Percentiles rank a stretch among this genome's conserved stretches.
phyloP scores from a whole-genome alignment of 805 yeast genomes.

The Ogataea populi-albae region DNA sequence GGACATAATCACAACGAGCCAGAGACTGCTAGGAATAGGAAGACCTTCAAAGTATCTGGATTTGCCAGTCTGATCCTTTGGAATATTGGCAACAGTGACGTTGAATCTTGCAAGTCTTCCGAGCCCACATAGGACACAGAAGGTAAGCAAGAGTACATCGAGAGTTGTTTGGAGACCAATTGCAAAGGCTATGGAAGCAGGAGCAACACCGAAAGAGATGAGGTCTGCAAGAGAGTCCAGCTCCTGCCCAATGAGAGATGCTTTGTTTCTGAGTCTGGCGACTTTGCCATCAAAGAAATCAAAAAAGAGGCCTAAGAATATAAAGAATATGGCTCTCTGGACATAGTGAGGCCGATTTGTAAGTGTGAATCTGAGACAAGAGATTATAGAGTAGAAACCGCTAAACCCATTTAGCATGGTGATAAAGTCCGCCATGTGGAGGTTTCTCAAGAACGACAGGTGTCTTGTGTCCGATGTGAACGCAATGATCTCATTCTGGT shows the following conservation, averaged over 20 bases:
- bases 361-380: conserved; percentile 76
- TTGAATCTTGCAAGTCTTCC: conserved; percentile 94
- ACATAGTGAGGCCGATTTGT: conserved; percentile 68
- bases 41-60: conserved; percentile 92
- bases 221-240: conserved; percentile 95
- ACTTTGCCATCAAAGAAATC: conserved; percentile 98
- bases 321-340: conserved; percentile 84
- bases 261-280: conserved; percentile 88
- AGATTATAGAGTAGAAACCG: conserved; percentile 86
- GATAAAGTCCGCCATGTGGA: conserved; percentile 95
- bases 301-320: conserved; percentile 87
- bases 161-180: conserved; percentile 83
- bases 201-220: conserved; percentile 92
- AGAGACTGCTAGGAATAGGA: conserved; percentile 88
- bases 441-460: conserved; percentile 77
- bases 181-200: conserved; percentile 88
- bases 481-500: conserved; percentile 69
- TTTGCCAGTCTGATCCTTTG: conserved; percentile 86
- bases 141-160: conserved; percentile 73
- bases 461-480: conserved; percentile 84
- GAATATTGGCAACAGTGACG: conserved; percentile 88
- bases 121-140: conserved; percentile 89
- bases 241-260: conserved; percentile 95
- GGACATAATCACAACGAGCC: conserved; percentile 72
- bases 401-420: conserved; percentile 91